Evolutionary conservation across 441 rosid genomes (phyloP).

Genomic region (Adansonia grandidieri): DNA sequence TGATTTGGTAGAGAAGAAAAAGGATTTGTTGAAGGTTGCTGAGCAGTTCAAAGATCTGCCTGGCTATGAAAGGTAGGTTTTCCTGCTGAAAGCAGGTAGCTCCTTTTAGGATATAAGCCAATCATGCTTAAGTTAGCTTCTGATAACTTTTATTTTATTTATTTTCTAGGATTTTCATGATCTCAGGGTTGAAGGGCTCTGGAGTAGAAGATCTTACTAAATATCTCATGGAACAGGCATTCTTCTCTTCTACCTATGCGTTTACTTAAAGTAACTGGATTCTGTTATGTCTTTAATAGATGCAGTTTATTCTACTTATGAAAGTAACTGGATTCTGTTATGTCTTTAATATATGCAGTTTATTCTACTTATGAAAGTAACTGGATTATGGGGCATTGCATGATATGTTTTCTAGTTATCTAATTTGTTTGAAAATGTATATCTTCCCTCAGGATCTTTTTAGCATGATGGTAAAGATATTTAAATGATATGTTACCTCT

Average conservation of each 20-base stretch:
- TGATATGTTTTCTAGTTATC: constrained; percentile 11
- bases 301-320: not conserved
- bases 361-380: not conserved
- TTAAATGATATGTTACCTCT: not conserved
- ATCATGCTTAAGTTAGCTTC: constrained; percentile 14
- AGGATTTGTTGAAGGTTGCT: constrained; percentile 73
- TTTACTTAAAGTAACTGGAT: not conserved
- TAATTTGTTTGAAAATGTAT: not conserved
- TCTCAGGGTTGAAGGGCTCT: constrained; percentile 86
- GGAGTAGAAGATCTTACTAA: constrained; percentile 77
- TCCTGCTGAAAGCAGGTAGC: not conserved
- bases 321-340: not conserved
- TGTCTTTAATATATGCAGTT: constrained; percentile 9
- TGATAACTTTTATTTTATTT: constrained; percentile 24
- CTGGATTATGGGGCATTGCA: constrained; percentile 9
- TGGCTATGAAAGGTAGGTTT: constrained; percentile 75
- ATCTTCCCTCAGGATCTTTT: not conserved
- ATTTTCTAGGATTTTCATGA: constrained; percentile 73
- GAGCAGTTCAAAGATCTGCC: constrained; percentile 83
- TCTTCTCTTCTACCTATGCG: constrained; percentile 13
- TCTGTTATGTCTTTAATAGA: constrained; percentile 14
- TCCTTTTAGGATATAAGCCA: constrained; percentile 14
- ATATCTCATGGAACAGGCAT: constrained; percentile 76
- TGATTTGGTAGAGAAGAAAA: constrained; percentile 82
- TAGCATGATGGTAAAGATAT: constrained; percentile 2